These are phyloP conservation scores for Aureobasidium sp. DNA, from an alignment of 2,329 filamentous ascomycete genomes.

Conservation along the genomic window DNA sequence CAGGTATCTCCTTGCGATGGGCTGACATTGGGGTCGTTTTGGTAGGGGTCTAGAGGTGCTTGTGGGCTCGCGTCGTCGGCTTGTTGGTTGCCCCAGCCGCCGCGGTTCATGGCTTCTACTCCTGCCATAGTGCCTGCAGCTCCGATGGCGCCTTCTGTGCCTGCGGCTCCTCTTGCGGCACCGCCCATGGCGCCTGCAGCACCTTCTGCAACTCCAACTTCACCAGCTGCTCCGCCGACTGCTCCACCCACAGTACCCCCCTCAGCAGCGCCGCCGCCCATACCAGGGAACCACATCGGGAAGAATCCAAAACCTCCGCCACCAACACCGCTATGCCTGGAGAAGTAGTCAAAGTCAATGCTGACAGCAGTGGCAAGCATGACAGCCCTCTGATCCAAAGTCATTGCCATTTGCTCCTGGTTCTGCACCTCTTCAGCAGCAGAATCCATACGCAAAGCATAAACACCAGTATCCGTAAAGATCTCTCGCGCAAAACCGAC, in stretches of 20 bases:
- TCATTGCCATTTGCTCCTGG: constrained; percentile 44
- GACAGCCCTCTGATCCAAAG: constrained; percentile 55
- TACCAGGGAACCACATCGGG: constrained; percentile 44
- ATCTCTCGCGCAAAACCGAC: constrained; percentile 54
- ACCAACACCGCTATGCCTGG: constrained; percentile 45
- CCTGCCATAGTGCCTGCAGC: constrained; percentile 43
- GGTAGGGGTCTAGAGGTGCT: constrained; percentile 22
- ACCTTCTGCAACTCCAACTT: constrained; percentile 27
- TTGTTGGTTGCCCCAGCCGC: constrained; percentile 22
- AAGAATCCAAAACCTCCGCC: constrained; percentile 42
- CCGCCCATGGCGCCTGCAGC: constrained; percentile 27
- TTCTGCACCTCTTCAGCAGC: constrained; percentile 30
- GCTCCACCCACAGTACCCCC: constrained; percentile 34
- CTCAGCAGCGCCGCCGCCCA: constrained; percentile 25
- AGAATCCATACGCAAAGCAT: constrained; percentile 56
- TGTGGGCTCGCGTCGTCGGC: constrained; percentile 27
- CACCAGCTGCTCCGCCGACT: constrained; percentile 17
- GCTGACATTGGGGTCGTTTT: constrained; percentile 14
- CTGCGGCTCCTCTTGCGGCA: constrained; percentile 19
- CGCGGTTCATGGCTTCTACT: constrained; percentile 54
- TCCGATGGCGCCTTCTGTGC: constrained; percentile 32
- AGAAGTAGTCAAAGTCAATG: constrained; percentile 62
- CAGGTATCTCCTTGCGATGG: constrained; percentile 12
- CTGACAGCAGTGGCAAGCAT: constrained; percentile 59
- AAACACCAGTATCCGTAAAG: constrained; percentile 59